Evolutionary conservation across 257 asterid species (phyloP), one percentile per base, ranked within the genome.

Genomic region (Ballota nigra): DNA sequence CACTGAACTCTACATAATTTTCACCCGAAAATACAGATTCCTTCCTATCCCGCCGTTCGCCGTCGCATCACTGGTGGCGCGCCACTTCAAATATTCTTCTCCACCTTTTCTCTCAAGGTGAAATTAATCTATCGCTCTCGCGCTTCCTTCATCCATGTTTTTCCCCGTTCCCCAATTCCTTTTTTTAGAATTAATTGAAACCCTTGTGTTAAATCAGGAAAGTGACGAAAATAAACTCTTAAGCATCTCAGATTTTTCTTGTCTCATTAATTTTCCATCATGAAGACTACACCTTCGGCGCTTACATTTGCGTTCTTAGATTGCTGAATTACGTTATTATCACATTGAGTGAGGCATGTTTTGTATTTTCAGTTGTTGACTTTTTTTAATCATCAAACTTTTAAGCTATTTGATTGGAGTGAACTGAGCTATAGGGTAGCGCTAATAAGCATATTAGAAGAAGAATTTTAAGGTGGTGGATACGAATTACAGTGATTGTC

Each of bases 391-490:
- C 2, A 16, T 28, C 29, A 31, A 51, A 18, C 23, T 3, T 40
- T 72, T 19, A 13, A 16, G 56, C n/a, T 11, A 49, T 72, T 20
- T 61, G 3, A 6, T 29, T 55, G 57, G 53, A 52, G 19, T 63
- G 56, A 23, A 36, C 12, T 51, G 58, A 63, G 29, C 68, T 58
- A 3, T 70, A 41, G 28, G 56, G 38, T 40, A 29, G 62, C 0
- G 29, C 28, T 61, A 16, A 61, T 19, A 52, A 38, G 23, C 7
- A 19, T 4, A 22, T 63, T 38, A 33, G 52, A 16, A n/a, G 8
- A 34, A 34, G 68, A 20, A 36, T 63, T 63, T 56, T 26, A 59
- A 10, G 60, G 55, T 58, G 68, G 2, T 57, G 74, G 3, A 69
- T 55, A 55, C 28, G 8, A 36, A 69, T 69, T 61, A 33, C 49